Conservation (phyloP, 106 monocot genomes). For the Dendrobium chrysotoxum region DNA sequence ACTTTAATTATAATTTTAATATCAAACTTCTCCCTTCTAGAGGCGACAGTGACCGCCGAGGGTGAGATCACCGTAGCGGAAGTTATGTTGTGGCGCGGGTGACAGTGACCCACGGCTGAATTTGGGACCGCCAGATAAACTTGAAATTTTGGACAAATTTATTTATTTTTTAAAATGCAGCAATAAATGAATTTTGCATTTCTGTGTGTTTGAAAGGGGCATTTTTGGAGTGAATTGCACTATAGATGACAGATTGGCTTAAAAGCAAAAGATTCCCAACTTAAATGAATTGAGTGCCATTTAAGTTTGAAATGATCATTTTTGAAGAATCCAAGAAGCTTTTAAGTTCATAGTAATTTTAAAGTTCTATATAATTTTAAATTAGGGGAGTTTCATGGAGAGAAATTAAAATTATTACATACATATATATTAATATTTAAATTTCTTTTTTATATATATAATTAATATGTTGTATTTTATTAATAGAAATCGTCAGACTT, state of each 20-base stretch:
- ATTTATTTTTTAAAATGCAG: neutral
- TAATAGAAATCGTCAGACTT: too few relatives aligned
- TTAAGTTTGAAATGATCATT: too few relatives aligned
- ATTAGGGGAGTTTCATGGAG: too few relatives aligned
- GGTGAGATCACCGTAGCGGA: neutral
- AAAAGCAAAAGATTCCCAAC: slow-evolving; percentile 4
- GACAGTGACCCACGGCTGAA: neutral
- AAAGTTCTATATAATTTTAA: too few relatives aligned
- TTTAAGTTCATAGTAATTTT: too few relatives aligned
- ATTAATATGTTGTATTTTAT: too few relatives aligned
- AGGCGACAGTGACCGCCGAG: neutral
- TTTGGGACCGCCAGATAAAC: neutral
- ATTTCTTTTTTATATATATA: too few relatives aligned
- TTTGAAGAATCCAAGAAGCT: too few relatives aligned
- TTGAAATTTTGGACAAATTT: neutral
- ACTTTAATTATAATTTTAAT: neutral
- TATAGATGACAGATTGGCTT: neutral
- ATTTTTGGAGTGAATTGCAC: neutral
- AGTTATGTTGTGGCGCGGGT: neutral
- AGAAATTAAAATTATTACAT: too few relatives aligned
- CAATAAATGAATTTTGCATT: neutral
- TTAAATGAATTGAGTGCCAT: neutral
- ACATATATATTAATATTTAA: too few relatives aligned
- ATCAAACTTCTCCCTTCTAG: neutral
- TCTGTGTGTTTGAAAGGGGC: neutral